Evolutionary conservation across 352 stramenopile species (phyloP), one percentile per base, ranked within the genome.

Genomic region (Proteromonas lacertae): DNA sequence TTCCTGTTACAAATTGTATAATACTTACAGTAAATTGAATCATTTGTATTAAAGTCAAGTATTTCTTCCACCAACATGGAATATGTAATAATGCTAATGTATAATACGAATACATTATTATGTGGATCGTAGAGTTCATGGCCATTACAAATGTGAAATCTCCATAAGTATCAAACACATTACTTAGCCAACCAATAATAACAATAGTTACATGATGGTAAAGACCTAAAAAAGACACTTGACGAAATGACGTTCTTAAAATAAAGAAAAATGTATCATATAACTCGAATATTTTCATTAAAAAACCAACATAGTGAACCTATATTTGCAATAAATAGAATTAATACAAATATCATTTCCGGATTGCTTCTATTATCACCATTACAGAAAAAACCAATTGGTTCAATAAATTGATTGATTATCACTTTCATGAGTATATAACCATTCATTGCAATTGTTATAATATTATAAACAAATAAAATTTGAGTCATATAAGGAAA

Each of bases 51-150:
- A 3, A 31, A 20, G 34, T 39, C n/a, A 39, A 31, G 21, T 22
- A 39, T 16, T 39, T 39, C 23, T 39, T 39, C 34, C 34, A 39
- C 3, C 22, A 22, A n/a, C 34, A 39, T 17, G 22, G 21, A 22
- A 31, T 8, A n/a, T 22, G 7, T 16, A 39, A n/a, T 14, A 39
- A 24, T 14, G 34, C 34, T 4, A 39, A 16, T 13, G 34, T 39
- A 24, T 44, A 44, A 16, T 44, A 44, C 4, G 29, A 28, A 29
- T 44, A 44, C 39, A 44, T 44, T 20, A 44, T 17, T 1, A 44
- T 29, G 29, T 44, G 39, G 25, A 44, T 44, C n/a, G 39, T 39
- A 14, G 25, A 36, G 21, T 44, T 44, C 2, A 33, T 18, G 4
- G 22, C 31, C 4, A 23, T 30, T 28, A 28, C 39, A 33, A 35